phyloP scores from a whole-genome alignment of 2,329 filamentous ascomycete genomes.

The Ophiostoma montium region DNA sequence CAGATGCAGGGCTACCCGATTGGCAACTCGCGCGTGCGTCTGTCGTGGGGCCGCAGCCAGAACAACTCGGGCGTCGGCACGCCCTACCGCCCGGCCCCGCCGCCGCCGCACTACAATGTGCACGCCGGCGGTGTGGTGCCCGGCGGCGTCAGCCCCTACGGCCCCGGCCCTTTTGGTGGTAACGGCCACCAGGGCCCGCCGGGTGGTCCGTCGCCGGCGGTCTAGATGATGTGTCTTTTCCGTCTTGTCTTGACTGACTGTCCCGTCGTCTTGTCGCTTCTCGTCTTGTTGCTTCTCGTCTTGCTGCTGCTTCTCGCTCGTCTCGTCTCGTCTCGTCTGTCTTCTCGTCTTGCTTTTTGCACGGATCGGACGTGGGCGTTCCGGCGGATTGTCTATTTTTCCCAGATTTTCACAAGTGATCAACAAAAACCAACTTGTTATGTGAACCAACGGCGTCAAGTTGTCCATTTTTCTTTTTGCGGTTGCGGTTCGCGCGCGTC shows the following conservation, averaged over 20 bases:
- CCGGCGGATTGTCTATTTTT: conserved; percentile 1
- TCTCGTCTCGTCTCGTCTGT: not conserved
- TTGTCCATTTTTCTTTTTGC: not conserved
- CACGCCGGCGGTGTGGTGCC: conserved; percentile 14
- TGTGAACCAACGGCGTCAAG: not conserved
- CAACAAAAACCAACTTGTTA: not conserved
- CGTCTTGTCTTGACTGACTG: no score
- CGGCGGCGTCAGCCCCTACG: conserved; percentile 29
- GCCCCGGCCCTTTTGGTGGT: conserved; percentile 32
- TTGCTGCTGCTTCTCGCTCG: no score
- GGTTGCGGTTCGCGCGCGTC: not conserved
- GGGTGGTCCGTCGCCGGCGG: conserved; percentile 14
- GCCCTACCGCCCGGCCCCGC: conserved; percentile 85
- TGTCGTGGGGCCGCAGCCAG: conserved; percentile 95
- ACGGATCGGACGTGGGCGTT: not conserved
- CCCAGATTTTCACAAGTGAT: not conserved
- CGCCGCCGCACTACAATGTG: conserved; percentile 38
- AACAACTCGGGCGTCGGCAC: conserved; percentile 99
- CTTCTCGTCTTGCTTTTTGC: not conserved
- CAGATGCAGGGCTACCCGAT: conserved; percentile 99
- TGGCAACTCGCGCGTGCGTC: conserved; percentile 90
- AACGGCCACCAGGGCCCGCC: conserved; percentile 28
- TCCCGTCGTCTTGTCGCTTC: not conserved
- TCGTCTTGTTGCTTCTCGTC: not conserved
- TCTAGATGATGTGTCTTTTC: conserved; percentile 7